phyloP scores from a whole-genome alignment of 129 eudicot species.

The Glebionis coronaria region DNA sequence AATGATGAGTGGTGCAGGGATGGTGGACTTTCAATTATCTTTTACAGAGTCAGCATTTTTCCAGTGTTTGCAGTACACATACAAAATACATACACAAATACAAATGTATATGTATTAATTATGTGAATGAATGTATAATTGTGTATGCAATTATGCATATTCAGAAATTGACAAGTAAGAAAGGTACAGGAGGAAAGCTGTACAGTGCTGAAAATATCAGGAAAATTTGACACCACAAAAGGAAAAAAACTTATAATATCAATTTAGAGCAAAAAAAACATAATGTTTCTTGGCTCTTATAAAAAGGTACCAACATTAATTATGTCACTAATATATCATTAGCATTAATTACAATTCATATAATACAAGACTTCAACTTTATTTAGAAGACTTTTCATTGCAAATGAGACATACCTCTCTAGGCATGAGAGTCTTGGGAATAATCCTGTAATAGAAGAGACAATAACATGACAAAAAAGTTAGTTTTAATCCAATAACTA shows the following conservation, averaged over 20 bases:
- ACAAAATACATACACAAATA: slow-evolving; percentile 19
- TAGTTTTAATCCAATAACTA: slow-evolving; percentile 35
- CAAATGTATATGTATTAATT: slow-evolving; percentile 5
- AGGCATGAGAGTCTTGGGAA: slow-evolving; percentile 99
- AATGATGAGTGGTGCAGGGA: slow-evolving; percentile 64
- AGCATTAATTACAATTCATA: background rate
- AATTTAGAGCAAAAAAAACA: slow-evolving; percentile 28
- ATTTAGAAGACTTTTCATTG: background rate
- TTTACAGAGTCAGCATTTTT: slow-evolving; percentile 27
- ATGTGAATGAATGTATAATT: background rate
- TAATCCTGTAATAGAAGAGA: slow-evolving; percentile 78
- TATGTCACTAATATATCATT: slow-evolving; percentile 1
- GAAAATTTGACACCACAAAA: slow-evolving; percentile 40
- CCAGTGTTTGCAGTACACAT: slow-evolving; percentile 31
- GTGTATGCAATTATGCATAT: slow-evolving; percentile 14
- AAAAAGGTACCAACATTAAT: background rate
- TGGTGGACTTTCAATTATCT: slow-evolving; percentile 43
- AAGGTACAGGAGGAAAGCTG: slow-evolving; percentile 47
- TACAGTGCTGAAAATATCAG: slow-evolving; percentile 31
- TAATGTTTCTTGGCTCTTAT: slow-evolving; percentile 1
- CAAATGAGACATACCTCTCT: slow-evolving; percentile 86
- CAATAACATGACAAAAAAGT: slow-evolving; percentile 80
- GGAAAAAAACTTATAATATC: slow-evolving; percentile 37
- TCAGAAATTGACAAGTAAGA: slow-evolving; percentile 61
- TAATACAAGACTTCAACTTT: background rate